These are phyloP conservation scores for Coelastrella sp. DNA, from an alignment of 139 green algal genomes.

Conservation along the genomic window DNA sequence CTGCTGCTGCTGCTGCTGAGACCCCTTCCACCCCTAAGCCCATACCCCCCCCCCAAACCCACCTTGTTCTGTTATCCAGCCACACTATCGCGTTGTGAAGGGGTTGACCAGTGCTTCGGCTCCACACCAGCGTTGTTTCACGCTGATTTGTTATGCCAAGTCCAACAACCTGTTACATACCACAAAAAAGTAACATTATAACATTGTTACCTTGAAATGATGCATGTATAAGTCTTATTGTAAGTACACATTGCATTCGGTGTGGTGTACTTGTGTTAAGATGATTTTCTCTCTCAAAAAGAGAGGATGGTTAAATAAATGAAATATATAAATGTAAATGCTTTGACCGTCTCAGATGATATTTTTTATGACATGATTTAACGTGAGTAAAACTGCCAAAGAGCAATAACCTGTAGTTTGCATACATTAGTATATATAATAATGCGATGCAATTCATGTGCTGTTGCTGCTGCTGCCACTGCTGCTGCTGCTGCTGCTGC, in stretches of 20 bases:
- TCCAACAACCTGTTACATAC: constrained; percentile 53
- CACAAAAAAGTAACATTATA: not conserved
- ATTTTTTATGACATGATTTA: too few species aligned
- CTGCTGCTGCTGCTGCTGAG: not conserved
- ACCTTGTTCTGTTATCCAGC: constrained; percentile 90
- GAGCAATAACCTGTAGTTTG: too few species aligned
- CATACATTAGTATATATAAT: too few species aligned
- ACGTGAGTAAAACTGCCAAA: too few species aligned
- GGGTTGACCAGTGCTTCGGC: constrained; percentile 76
- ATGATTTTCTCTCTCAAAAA: too few species aligned
- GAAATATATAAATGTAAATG: too few species aligned
- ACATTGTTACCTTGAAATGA: not conserved
- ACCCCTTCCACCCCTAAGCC: too few species aligned
- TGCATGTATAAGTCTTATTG: not conserved
- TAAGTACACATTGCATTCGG: too few species aligned
- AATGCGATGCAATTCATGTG: too few species aligned
- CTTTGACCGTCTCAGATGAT: too few species aligned
- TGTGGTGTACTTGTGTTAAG: too few species aligned
- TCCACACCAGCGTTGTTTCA: constrained; percentile 94
- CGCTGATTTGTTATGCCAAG: constrained; percentile 97
- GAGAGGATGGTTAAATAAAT: too few species aligned
- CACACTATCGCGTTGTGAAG: constrained; percentile 97
- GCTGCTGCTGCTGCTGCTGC: not conserved
- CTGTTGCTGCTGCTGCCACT: not conserved
- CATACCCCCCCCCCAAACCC: not conserved